These are phyloP conservation scores for Neocucurbitaria cava DNA, from an alignment of 2,329 filamentous ascomycete species.

Conservation along the genomic window DNA sequence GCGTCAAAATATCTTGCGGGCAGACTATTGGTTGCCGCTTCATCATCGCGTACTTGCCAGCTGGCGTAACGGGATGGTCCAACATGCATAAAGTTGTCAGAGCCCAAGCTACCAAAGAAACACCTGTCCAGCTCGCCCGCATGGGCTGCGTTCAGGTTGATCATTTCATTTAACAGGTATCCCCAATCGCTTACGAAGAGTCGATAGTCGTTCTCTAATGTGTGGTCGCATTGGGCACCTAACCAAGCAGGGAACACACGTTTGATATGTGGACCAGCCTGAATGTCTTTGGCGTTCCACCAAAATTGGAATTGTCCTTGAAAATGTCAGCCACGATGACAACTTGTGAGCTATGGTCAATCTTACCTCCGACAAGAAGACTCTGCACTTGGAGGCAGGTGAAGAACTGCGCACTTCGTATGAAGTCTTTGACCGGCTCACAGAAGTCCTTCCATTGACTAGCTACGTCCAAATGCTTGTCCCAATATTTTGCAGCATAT, in stretches of 20 bases:
- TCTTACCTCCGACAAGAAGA: slow-evolving; percentile 4
- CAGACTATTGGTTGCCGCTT: background rate
- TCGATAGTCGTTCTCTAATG: slow-evolving; percentile 2
- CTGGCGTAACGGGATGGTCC: slow-evolving; percentile 1
- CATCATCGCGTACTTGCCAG: background rate
- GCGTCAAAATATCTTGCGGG: background rate
- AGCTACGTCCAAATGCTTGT: slow-evolving; percentile 1
- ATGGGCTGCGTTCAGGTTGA: background rate
- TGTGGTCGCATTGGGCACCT: background rate
- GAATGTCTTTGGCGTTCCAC: background rate
- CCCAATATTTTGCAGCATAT: slow-evolving; percentile 3
- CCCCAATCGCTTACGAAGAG: slow-evolving; percentile 2
- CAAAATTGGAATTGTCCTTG: slow-evolving; percentile 1
- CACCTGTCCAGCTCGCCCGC: slow-evolving; percentile 1
- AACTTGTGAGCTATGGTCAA: too few relatives aligned
- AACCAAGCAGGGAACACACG: slow-evolving; percentile 1
- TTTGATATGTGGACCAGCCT: slow-evolving; percentile 1
- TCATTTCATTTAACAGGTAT: background rate
- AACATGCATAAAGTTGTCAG: slow-evolving; percentile 1
- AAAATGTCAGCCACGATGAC: background rate
- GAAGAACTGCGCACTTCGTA: background rate
- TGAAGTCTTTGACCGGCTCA: background rate
- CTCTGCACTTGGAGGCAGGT: slow-evolving; percentile 2
- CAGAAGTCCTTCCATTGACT: background rate
- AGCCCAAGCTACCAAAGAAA: background rate